phyloP scores from a whole-genome alignment of 352 stramenopile genomes.

The Phytophthora ohioensis region DNA sequence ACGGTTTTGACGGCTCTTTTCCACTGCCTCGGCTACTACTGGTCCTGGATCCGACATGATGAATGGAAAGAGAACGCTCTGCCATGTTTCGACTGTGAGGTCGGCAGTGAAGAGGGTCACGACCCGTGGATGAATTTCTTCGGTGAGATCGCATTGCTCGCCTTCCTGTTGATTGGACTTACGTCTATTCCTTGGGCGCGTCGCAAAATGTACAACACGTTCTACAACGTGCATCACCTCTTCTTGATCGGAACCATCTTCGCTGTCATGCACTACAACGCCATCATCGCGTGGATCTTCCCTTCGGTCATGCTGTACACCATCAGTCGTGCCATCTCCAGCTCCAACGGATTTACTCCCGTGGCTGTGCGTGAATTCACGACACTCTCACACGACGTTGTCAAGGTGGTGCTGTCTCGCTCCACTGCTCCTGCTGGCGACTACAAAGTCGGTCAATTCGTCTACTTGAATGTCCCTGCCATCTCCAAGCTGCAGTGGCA shows the following conservation, averaged over 20 bases:
- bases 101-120: conserved; percentile 32
- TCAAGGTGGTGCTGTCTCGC: conserved; percentile 47
- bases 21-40: conserved; percentile 49
- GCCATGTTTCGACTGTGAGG: conserved; percentile 55
- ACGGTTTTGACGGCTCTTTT: conserved; percentile 46
- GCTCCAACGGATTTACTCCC: conserved; percentile 38
- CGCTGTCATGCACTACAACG: conserved; percentile 49
- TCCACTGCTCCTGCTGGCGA: conserved; percentile 17
- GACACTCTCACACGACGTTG: conserved; percentile 32
- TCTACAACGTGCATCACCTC: conserved; percentile 59
- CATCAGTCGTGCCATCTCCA: conserved; percentile 44
- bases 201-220: conserved; percentile 53
- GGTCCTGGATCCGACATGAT: conserved; percentile 32
- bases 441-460: conserved; percentile 53
- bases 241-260: conserved; percentile 55
- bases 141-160: conserved; percentile 44
- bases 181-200: conserved; percentile 52
- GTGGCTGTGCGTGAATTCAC: conserved; percentile 45
- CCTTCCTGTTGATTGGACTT: conserved; percentile 51
- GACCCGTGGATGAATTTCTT: conserved; percentile 62
- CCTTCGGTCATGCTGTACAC: conserved; percentile 51
- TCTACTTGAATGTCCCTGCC: conserved; percentile 54
- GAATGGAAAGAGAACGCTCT: conserved; percentile 35
- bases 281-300: conserved; percentile 52
- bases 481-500: conserved; percentile 64